Evolutionary conservation across 2,329 filamentous ascomycete species (phyloP).

Genomic region (Coccinonectria pachysandricola): DNA sequence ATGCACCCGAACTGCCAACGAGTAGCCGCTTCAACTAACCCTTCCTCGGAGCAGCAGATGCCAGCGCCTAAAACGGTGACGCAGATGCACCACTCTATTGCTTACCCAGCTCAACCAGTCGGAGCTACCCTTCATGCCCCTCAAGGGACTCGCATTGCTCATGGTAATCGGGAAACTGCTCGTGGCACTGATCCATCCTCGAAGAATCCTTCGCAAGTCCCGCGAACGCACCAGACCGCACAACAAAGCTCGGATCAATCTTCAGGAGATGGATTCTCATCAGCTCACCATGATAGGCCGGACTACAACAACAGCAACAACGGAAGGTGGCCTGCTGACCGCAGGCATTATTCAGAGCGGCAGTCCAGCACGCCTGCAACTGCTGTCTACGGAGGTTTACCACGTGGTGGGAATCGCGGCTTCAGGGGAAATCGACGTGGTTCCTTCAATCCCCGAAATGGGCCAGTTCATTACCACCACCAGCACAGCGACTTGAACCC

Average conservation of each 20-base stretch:
- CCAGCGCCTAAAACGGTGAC: neutral
- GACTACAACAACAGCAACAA: no score
- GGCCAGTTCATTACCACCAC: constrained; percentile 9
- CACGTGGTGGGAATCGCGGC: constrained; percentile 7
- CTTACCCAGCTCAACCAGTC: neutral
- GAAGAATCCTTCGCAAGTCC: no score
- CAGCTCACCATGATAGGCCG: no score
- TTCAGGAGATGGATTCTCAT: no score
- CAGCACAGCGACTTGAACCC: constrained; percentile 2
- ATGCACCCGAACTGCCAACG: no score
- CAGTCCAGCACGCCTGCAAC: constrained; percentile 1
- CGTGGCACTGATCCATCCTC: no score
- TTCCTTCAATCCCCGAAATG: constrained; percentile 10
- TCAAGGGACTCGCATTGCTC: no score
- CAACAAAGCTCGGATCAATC: no score
- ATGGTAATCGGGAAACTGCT: no score
- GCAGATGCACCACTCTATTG: neutral
- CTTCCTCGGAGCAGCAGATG: neutral
- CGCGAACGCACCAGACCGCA: no score
- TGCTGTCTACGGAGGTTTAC: constrained; percentile 5
- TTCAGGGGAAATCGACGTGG: constrained; percentile 9
- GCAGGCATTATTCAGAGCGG: no score
- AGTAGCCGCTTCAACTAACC: neutral
- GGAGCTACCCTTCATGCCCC: neutral
- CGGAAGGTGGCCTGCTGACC: no score